Percentiles rank a stretch among this genome's conserved stretches.
phyloP scores from a whole-genome alignment of 306 rosid genomes.

The Mimosa pudica region DNA sequence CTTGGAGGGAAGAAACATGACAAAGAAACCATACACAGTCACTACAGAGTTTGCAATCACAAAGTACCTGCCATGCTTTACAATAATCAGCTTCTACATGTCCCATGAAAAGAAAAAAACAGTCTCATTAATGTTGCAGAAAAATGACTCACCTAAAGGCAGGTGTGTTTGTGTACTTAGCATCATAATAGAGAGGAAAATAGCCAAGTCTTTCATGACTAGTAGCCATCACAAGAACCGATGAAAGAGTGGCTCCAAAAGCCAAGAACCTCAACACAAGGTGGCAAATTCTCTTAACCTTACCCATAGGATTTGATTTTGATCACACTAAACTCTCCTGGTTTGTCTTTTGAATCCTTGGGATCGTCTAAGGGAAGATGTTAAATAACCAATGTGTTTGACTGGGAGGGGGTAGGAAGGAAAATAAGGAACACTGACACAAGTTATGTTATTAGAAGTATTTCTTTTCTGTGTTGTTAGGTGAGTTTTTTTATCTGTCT shows the following conservation, averaged over 20 bases:
- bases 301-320: constrained; percentile 39
- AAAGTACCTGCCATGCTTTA: constrained; percentile 58
- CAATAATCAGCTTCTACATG: background rate
- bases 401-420: constrained; percentile 43
- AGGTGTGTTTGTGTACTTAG: constrained; percentile 64
- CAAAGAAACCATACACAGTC: constrained; percentile 69
- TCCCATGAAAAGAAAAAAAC: background rate
- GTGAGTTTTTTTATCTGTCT: constrained; percentile 45
- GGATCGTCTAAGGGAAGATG: constrained; percentile 5
- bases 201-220: constrained; percentile 58
- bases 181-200: constrained; percentile 56
- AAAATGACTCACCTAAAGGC: constrained; percentile 64
- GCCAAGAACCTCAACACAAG: constrained; percentile 67
- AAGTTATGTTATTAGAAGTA: background rate
- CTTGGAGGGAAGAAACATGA: constrained; percentile 67
- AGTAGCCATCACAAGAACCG: constrained; percentile 73
- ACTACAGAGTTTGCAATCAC: constrained; percentile 65
- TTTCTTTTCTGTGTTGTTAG: constrained; percentile 39
- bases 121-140: background rate
- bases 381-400: constrained; percentile 4
- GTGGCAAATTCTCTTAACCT: constrained; percentile 48
- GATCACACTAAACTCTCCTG: background rate
- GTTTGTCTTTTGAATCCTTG: constrained; percentile 18
- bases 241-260: constrained; percentile 64
- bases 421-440: constrained; percentile 32